These are phyloP conservation scores for Solanum tarapatanum DNA, from an alignment of 257 asterid genomes.

Conservation along the genomic window DNA sequence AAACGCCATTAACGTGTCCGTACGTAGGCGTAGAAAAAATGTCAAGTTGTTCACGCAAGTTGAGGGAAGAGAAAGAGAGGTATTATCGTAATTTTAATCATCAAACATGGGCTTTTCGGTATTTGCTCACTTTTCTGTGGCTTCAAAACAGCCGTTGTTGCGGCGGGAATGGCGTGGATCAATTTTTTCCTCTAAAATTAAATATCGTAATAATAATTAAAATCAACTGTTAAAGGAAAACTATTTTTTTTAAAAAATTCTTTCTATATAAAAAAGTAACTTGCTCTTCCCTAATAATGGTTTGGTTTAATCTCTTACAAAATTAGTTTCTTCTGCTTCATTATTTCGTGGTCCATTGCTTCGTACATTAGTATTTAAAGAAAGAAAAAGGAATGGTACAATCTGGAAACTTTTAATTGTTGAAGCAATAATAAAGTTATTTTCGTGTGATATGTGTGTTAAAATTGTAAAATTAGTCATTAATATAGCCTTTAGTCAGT, in stretches of 20 bases:
- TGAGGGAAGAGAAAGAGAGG: constrained; percentile 2
- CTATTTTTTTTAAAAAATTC: too few species aligned
- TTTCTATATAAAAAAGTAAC: not conserved
- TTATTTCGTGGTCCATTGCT: not conserved
- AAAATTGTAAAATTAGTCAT: not conserved
- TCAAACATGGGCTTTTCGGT: constrained; percentile 20
- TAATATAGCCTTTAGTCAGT: too few species aligned
- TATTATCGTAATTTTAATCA: constrained; percentile 8
- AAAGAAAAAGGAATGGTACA: not conserved
- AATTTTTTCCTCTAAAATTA: not conserved
- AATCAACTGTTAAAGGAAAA: not conserved
- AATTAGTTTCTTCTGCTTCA: not conserved
- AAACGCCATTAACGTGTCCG: constrained; percentile 23
- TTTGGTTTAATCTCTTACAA: not conserved
- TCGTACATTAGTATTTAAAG: not conserved
- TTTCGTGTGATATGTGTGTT: not conserved
- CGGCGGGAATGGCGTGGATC: constrained; percentile 59
- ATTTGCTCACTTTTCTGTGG: constrained; percentile 19
- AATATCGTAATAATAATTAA: not conserved
- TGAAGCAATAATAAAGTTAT: not conserved
- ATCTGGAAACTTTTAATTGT: not conserved
- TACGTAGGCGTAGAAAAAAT: constrained; percentile 25
- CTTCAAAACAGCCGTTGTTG: constrained; percentile 42
- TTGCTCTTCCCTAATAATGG: not conserved
- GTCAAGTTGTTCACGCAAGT: constrained; percentile 13